Base-by-base conservation (phyloP, 176 grass and related monocot genomes). In the Guadua angustifolia region DNA sequence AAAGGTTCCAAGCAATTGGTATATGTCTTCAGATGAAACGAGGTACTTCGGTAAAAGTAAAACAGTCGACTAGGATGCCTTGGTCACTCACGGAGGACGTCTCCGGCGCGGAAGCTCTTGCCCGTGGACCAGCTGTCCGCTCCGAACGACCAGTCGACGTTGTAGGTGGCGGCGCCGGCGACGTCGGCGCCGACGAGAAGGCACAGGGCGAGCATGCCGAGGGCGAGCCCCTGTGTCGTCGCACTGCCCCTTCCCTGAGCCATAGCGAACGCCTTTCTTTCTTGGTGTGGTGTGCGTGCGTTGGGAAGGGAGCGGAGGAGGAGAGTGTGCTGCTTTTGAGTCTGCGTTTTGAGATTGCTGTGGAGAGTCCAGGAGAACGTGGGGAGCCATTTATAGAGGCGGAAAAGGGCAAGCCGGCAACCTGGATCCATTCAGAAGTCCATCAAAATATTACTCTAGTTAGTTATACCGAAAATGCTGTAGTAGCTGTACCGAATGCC, bases 181-280 rank as follows among this genome's bases (percentile, higher is more conserved):
- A 86, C 22, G 75, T 88, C 61, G 15, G 35, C 21, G 68, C 67
- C 58, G 45, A 87, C 18, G 71, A 89, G 39, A 63, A 94, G 82
- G 86, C 82, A 94, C 6, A 65, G 17, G 7, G 64, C 22, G 38
- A 84, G 40, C n/a, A 91, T 18, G 72, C 75, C 86, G 59, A 95
- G 19, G 71, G 83, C 33, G 47, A 81, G 72, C 35, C 40, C 83
- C 72, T 71, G 68, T 26, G 52, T 16, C 36, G 52, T 16, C 51
- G 93, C 93, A 92, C 90, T 88, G 88, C 86, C 88, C 38, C 88
- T 91, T 95, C 86, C 93, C 90, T 85, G 83, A 82, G 88, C 93
- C 90, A 92, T 95, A 18, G 71, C 63, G 40, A 43, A 47, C 53
- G 22, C 45, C 32, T 6, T 1, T 4, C 1, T 52, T 74, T 0